Base-by-base conservation (phyloP, 192 early-diverging fungal species). In the Backusella circina region DNA sequence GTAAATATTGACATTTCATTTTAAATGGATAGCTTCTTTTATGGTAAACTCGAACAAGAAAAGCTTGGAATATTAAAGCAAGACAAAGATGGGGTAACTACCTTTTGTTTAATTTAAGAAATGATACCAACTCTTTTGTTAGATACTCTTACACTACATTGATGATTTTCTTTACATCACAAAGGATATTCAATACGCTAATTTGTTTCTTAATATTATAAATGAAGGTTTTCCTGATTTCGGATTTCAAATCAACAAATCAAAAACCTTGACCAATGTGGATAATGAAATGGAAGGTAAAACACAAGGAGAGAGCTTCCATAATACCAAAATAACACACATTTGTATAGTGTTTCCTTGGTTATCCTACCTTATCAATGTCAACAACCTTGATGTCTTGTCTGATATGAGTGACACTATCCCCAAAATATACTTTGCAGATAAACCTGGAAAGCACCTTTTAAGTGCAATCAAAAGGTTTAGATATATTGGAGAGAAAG, bases 151-250 rank as follows among this genome's bases (percentile, higher is more conserved):
- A 2, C n/a, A 37, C 12, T 70, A 70, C 15, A 4, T 70, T 18
- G 69, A 70, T 31, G 69, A 70, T 41, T 70, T 70, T n/a, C 15
- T 70, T 7, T 70, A 70, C 12, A 70, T 70, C 9, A 70, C 69
- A n/a, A 70, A 70, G 12, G 21, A 44, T 16, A 30, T 39, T 0
- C 5, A 30, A 1, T 70, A 70, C 31, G 26, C 69, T 4, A 70
- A 44, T 8, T 2, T 23, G 13, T 44, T 70, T 47, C 26, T 3
- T 21, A 26, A 70, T 2, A 15, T 44, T 1, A 30, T 70, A 23
- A 7, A 0, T 15, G 12, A 47, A 16, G 69, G 69, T 31, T 44
- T 30, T 7, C 15, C n/a, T 9, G 39, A 70, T 47, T 68, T 38
- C 38, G 67, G 67, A 3, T 23, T 68, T 13, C 10, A 68, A 10